Base-by-base conservation (phyloP, 1,139 yeast genomes). In the Eremothecium sinecaudum region DNA sequence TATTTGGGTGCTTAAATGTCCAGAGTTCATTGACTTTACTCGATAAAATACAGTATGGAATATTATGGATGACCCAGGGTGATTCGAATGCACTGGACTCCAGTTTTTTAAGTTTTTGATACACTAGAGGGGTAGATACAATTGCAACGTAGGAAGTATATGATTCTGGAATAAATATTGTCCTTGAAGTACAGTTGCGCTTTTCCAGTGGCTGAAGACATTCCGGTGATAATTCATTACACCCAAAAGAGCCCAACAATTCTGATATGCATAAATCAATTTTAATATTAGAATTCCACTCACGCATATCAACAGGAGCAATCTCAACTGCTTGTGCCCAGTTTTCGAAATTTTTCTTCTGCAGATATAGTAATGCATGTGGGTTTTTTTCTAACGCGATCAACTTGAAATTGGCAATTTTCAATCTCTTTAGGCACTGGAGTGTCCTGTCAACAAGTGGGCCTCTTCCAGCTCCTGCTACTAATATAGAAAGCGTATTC, bases 381-480 rank as follows among this genome's bases (percentile, higher is more conserved):
- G 71, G 64, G 50, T 83, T 84, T 49, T 79, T 81, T 50, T 86
- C 96, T 12, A 84, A 60, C 0, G 81, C 82, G 23, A 66, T 61
- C 2, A 77, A 51, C 16, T 55, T 56, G 11, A 67, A 59, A 1
- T 54, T 43, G 9, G 36, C 13, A 38, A 43, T 53, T 45, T 22
- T 61, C 42, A 41, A 34, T 16, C 57, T 51, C 8, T 53, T 46
- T 5, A 73, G 57, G 2, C 75, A 73, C 14, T 60, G 53, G 33
- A 68, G 57, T 0, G 71, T 61, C 15, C 67, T 58, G 32, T 77
- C 77, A 2, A 83, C 75, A 24, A 84, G 58, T 1, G 90, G 86
- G 0, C 96, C 96, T 34, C 83, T 61, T 0, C 96, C 96, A 0
- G 95, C 93, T 0, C 96, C 96, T 3, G 79, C 76, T 1, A 86